Conservation (phyloP, 1,284 basidiomycete species). For the Rhodotorula mucilaginosa region DNA sequence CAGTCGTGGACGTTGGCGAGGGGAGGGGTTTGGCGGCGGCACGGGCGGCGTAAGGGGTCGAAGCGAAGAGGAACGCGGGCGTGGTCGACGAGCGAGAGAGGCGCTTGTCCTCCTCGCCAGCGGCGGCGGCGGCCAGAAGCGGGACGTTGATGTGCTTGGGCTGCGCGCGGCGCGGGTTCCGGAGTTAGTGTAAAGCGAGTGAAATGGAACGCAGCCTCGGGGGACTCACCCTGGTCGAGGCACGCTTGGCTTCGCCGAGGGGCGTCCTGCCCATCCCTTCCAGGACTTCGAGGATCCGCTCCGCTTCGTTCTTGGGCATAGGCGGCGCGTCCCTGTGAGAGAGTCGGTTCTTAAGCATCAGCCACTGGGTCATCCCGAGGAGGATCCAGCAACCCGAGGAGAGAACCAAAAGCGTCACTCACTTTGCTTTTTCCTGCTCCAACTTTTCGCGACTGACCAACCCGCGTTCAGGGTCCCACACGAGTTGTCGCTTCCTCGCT, state of each 20-base stretch:
- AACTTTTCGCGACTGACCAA: slow-evolving; percentile 38
- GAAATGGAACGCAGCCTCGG: no score
- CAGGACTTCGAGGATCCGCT: slow-evolving; percentile 50
- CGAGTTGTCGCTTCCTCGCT: slow-evolving; percentile 41
- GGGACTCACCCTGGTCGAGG: slow-evolving; percentile 8
- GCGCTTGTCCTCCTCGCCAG: not conserved
- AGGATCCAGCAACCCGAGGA: no score
- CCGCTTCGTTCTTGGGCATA: slow-evolving; percentile 50
- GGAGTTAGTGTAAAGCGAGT: no score
- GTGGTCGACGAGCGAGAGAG: slow-evolving; percentile 8
- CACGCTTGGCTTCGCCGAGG: slow-evolving; percentile 41
- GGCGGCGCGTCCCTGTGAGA: slow-evolving; percentile 36
- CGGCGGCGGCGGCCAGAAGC: not conserved
- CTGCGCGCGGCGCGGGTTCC: no score
- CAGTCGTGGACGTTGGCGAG: not conserved
- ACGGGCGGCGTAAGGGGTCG: slow-evolving; percentile 13
- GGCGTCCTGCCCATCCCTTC: slow-evolving; percentile 48
- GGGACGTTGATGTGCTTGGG: slow-evolving; percentile 31
- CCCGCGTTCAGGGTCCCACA: slow-evolving; percentile 40
- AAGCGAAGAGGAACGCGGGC: not conserved
- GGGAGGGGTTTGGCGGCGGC: slow-evolving; percentile 5
- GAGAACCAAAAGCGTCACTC: no score
- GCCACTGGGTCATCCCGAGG: no score
- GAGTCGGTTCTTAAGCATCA: no score
- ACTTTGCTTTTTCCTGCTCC: slow-evolving; percentile 31